Base-by-base conservation (phyloP, 140 eudicot species). In the Flaveria floridana region DNA sequence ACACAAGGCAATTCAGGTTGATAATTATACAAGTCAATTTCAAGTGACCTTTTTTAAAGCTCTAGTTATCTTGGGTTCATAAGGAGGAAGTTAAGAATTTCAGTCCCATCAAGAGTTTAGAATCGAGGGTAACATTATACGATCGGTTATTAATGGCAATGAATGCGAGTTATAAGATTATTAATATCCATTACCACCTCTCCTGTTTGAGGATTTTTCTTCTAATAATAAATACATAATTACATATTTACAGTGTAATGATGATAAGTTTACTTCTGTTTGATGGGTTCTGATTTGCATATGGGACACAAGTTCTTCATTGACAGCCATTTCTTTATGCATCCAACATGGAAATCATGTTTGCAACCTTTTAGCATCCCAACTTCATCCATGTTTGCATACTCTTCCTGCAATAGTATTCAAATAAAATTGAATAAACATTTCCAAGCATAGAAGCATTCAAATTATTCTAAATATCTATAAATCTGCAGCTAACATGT, bases 291-390 rank as follows among this genome's bases (percentile, higher is more conserved):
- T 58, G 87, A 82, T 65, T 88, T 88, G 84, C 95, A 88, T 71
- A 88, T 86, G 47, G 95, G 95, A 65, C 95, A 88, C 66, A 73
- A 5, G 57, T 88, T 88, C 87, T 88, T 88, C 81, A 86, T 84
- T 15, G 86, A 84, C 39, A 88, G 73, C 95, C 95, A 88, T 39
- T 80, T 85, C 19, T 80, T 79, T 58, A 88, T 86, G 71, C 95
- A 88, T n/a, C 84, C 84, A 18, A 79, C 86, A 72, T 88, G 91
- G 52, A 86, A 88, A 73, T 86, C 87, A 65, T 88, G 95, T 51
- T 75, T 61, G 78, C 95, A 88, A 19, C 73, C 78, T 81, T 86
- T 83, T 71, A 88, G 14, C 71, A 77, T 86, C 78, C 91, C 91
- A 13, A 86, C 83, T 75, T 86, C 84, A 74, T 88, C 95, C 87